Evolutionary conservation across 306 rosid genomes (phyloP).

Genomic region (Biancaea sappan): DNA sequence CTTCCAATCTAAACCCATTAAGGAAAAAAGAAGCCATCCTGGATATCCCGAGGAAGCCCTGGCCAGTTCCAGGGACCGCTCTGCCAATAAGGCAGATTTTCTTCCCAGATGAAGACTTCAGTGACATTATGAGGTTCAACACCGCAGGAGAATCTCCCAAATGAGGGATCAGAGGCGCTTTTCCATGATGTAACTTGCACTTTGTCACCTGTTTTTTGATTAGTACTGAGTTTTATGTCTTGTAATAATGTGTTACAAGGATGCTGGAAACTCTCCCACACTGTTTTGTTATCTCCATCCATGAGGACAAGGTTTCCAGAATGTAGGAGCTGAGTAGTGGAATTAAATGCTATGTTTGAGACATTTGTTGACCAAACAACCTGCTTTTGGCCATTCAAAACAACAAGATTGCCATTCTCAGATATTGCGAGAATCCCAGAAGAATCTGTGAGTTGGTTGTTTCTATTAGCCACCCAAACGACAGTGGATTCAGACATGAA

Average conservation of each 20-base stretch:
- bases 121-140: background rate
- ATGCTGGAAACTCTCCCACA: conserved; percentile 39
- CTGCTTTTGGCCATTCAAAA: background rate
- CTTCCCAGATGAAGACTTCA: conserved; percentile 1
- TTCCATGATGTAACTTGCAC: conserved; percentile 10
- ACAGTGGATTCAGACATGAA: background rate
- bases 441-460: background rate
- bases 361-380: background rate
- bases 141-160: background rate
- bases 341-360: background rate
- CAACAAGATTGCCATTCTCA: too few species aligned
- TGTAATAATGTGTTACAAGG: conserved; percentile 25
- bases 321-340: conserved; percentile 8
- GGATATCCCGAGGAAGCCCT: background rate
- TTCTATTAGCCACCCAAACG: too few species aligned
- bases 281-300: background rate
- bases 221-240: conserved; percentile 1
- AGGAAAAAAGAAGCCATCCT: background rate
- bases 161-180: conserved; percentile 23
- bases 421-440: background rate
- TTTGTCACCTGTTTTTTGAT: background rate
- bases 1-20: background rate
- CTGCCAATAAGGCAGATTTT: background rate
- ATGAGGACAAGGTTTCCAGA: conserved; percentile 33
- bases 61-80: conserved; percentile 30